Percentiles rank a stretch among this genome's conserved stretches.
Evolutionary conservation across 169 alveolate species (phyloP).

Genomic region (Plasmodium chabaudi): DNA sequence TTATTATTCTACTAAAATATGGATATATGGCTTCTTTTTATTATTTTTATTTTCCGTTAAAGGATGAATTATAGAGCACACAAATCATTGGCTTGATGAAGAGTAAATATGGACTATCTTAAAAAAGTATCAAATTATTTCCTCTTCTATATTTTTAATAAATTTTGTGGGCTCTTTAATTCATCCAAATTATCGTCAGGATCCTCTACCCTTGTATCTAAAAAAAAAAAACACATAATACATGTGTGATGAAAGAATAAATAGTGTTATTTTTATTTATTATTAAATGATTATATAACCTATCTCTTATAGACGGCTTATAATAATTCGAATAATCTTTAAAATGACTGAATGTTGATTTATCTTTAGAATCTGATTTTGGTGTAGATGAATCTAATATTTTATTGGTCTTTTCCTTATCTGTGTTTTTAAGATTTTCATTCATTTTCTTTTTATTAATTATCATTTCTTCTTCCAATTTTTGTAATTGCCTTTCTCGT

Average conservation of each 20-base stretch:
- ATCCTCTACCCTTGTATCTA: constrained; percentile 35
- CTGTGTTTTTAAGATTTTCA: constrained; percentile 44
- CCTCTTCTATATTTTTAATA: constrained; percentile 1
- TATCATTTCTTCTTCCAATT: constrained; percentile 69
- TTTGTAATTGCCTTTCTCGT: constrained; percentile 59
- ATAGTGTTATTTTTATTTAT: background rate
- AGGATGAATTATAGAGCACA: constrained; percentile 71
- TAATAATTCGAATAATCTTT: constrained; percentile 59
- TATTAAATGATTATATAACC: constrained; percentile 19
- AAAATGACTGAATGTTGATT: constrained; percentile 66
- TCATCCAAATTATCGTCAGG: constrained; percentile 77
- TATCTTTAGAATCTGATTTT: constrained; percentile 47
- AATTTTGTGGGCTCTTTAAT: constrained; percentile 52
- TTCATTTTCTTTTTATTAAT: constrained; percentile 57
- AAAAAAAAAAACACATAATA: constrained; percentile 16
- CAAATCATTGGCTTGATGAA: background rate
- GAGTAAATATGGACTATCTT: background rate
- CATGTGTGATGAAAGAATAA: background rate
- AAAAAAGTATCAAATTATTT: constrained; percentile 8
- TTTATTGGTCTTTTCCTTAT: constrained; percentile 41
- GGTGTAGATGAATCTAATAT: constrained; percentile 18
- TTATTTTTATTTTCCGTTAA: background rate
- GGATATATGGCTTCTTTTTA: background rate
- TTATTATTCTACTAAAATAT: constrained; percentile 53
- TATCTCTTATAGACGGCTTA: constrained; percentile 71